Evolutionary conservation across 2,329 filamentous ascomycete species (phyloP).

Genomic region (Hypoxylon sp.): DNA sequence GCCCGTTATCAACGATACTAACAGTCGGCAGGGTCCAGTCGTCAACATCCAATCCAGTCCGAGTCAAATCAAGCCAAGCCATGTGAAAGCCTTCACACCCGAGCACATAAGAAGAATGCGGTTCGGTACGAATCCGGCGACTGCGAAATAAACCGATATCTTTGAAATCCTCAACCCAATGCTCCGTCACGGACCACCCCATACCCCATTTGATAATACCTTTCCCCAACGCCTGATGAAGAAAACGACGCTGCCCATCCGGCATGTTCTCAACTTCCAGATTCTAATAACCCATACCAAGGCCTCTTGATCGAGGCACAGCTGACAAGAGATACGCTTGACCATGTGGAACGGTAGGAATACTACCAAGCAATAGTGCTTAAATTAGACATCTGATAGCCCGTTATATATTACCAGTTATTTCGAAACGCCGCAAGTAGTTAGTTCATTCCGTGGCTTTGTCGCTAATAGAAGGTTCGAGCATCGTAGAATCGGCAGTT

Average conservation of each 20-base stretch:
- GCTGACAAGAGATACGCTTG: conserved; percentile 21
- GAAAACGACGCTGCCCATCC: conserved; percentile 34
- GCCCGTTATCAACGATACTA: conserved; percentile 4
- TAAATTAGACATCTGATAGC: conserved; percentile 15
- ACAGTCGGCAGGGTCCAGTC: conserved; percentile 15
- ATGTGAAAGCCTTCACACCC: conserved; percentile 15
- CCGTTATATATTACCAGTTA: conserved; percentile 57
- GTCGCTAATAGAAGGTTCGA: conserved; percentile 55
- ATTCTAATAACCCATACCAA: conserved; percentile 17
- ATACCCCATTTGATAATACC: conserved; percentile 29
- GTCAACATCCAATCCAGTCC: conserved; percentile 32
- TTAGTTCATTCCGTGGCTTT: conserved; percentile 49
- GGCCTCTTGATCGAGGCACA: conserved; percentile 2
- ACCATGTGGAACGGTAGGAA: not conserved
- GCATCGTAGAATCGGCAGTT: conserved; percentile 54
- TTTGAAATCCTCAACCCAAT: conserved; percentile 36
- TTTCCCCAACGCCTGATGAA: conserved; percentile 48
- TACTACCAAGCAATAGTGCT: conserved; percentile 17
- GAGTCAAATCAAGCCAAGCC: conserved; percentile 29
- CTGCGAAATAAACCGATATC: conserved; percentile 38
- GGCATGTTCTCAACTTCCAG: conserved; percentile 12
- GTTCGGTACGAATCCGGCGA: conserved; percentile 29
- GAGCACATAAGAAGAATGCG: conserved; percentile 27
- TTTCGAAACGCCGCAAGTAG: conserved; percentile 17
- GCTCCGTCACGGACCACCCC: conserved; percentile 26